These are phyloP conservation scores for Candida incommunis DNA, from an alignment of 805 yeast species.

Conservation along the genomic window DNA sequence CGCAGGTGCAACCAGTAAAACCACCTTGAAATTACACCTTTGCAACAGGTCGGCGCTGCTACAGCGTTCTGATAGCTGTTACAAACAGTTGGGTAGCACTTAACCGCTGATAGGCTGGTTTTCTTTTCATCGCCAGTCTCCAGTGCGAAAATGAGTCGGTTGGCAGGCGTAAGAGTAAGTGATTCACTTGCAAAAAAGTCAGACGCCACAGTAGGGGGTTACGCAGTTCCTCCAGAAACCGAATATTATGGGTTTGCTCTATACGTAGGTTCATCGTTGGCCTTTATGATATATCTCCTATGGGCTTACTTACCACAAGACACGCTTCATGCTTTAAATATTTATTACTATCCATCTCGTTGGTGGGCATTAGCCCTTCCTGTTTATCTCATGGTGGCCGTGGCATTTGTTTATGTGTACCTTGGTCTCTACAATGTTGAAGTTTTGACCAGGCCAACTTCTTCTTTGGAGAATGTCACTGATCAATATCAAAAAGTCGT, in stretches of 20 bases:
- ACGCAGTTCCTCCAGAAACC: slow-evolving; percentile 9
- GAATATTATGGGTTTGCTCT: slow-evolving; percentile 86
- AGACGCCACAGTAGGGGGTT: neutral
- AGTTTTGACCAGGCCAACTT: slow-evolving; percentile 43
- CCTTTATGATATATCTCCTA: slow-evolving; percentile 39
- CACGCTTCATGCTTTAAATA: slow-evolving; percentile 37
- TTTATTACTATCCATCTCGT: slow-evolving; percentile 70
- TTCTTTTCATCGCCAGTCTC: too few species aligned
- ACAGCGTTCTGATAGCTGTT: too few species aligned
- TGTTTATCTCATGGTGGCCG: slow-evolving; percentile 47
- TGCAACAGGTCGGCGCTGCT: too few species aligned
- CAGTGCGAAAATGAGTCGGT: too few species aligned
- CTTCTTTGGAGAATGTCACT: slow-evolving; percentile 47
- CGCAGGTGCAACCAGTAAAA: too few species aligned
- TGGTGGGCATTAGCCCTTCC: slow-evolving; percentile 87
- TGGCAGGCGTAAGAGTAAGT: neutral
- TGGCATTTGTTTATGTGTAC: slow-evolving; percentile 62
- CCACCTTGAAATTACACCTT: too few species aligned
- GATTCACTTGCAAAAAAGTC: neutral
- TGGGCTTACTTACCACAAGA: slow-evolving; percentile 68
- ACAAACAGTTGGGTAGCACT: too few species aligned
- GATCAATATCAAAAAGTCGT: slow-evolving; percentile 41
- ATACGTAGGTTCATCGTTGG: slow-evolving; percentile 50
- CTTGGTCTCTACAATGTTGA: slow-evolving; percentile 67
- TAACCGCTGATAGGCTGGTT: too few species aligned